These are phyloP conservation scores for Gossypium trilobum DNA, from an alignment of 441 rosid species.

Conservation along the genomic window DNA sequence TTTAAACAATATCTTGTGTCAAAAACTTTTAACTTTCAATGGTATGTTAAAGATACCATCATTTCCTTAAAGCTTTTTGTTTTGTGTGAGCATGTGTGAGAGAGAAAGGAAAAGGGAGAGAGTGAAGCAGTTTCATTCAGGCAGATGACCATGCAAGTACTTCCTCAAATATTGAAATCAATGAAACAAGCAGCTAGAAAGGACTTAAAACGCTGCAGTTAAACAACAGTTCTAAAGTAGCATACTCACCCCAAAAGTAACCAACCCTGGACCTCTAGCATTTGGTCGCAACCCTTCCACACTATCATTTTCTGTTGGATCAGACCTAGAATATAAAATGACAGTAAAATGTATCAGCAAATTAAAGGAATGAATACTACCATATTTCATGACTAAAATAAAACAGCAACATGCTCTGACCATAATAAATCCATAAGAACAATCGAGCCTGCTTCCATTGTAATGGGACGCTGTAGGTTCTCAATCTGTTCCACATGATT, in stretches of 20 bases:
- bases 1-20: background rate
- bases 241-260: constrained; percentile 84
- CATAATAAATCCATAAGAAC: constrained; percentile 95
- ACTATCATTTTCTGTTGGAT: constrained; percentile 98
- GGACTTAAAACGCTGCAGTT: background rate
- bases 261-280: constrained; percentile 99
- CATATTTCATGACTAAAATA: background rate
- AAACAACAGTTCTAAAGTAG: background rate
- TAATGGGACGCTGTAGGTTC: constrained; percentile 81
- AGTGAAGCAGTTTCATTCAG: background rate
- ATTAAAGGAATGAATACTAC: background rate
- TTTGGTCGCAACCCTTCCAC: constrained; percentile 95
- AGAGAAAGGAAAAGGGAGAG: background rate
- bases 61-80: background rate
- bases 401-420: constrained; percentile 35
- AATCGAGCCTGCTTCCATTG: constrained; percentile 95
- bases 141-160: background rate
- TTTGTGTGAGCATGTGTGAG: background rate
- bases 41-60: background rate
- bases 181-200: background rate
- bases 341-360: background rate
- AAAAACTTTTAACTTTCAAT: background rate
- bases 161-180: constrained; percentile 1
- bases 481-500: constrained; percentile 93
- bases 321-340: constrained; percentile 55